Evolutionary conservation across 192 early-diverging fungal species (phyloP), one percentile per base, ranked within the genome.

Genomic region (Mortierella hygrophila): DNA sequence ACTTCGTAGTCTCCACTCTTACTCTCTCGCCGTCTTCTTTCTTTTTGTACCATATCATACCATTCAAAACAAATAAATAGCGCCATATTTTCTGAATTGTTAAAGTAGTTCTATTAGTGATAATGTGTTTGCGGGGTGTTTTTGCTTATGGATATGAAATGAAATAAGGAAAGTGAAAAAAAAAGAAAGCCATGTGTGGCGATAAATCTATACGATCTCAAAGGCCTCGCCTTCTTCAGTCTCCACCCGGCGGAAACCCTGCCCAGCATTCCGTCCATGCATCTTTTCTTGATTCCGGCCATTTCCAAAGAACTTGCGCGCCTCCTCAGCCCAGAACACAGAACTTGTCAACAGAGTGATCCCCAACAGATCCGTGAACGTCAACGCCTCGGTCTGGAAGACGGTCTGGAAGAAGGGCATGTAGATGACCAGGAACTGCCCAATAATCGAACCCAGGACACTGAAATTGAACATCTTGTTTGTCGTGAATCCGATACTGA

Each of bases 381-480:
- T 88, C 49, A 99, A 81, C 4, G 96, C 93, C 82, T 96, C 95
- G 0, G 98, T 99, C 90, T 98, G 97, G 90, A 99, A 99, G 65
- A 99, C 95, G 32, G 87, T 77, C 89, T 99, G 97, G 87, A 99
- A 91, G 77, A 97, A 95, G 18, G 97, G 96, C 79, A 95, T 68
- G 87, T 97, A 97, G 63, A 98, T 95, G 15, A 98, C 97, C 47
- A 95, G 78, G 76, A 99, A 87, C 82, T 98, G 97, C 4, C 97
- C 96, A 21, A 97, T 29, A 18, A 98, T 88, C 52, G 96, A 97
- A 1, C 94, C 93, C 16, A 89, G 90, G 9, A 96, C 94, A 8
- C 97, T 96, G 75, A 95, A 89, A 82, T 97, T 98, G 89, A 96
- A 97, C 91, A 97, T 96, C 26, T 90, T 91, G 92, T 99, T 99